These are phyloP conservation scores for Chlamydomonas sp. DNA, from an alignment of 139 green algal species.

Conservation along the genomic window DNA sequence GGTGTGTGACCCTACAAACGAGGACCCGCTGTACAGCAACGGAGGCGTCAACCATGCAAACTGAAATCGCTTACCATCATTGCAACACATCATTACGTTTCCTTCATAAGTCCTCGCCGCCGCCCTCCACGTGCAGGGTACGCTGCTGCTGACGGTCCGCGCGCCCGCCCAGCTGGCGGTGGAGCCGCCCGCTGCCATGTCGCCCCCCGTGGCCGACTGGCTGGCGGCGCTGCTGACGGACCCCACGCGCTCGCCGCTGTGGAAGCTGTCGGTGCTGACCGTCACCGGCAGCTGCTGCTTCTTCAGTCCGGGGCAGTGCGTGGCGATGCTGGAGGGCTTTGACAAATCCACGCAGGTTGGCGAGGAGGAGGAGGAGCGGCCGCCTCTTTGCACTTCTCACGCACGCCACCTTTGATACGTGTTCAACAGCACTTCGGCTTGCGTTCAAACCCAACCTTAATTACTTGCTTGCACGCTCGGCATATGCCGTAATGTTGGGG, in stretches of 20 bases:
- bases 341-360: neutral
- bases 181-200: constrained; percentile 3
- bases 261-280: constrained; percentile 50
- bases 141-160: constrained; percentile 21
- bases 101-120: too few relatives aligned
- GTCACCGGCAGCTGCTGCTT: constrained; percentile 44
- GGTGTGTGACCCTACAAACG: neutral
- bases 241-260: constrained; percentile 24
- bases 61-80: too few relatives aligned
- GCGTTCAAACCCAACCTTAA: too few relatives aligned
- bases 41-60: too few relatives aligned
- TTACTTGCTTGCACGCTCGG: too few relatives aligned
- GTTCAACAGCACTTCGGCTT: too few relatives aligned
- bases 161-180: constrained; percentile 30
- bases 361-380: too few relatives aligned
- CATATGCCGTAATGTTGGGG: too few relatives aligned
- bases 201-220: constrained; percentile 27
- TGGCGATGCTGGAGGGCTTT: constrained; percentile 27
- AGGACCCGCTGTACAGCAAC: too few relatives aligned
- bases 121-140: constrained; percentile 18
- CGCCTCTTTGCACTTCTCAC: too few relatives aligned
- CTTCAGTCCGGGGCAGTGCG: constrained; percentile 44
- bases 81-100: too few relatives aligned
- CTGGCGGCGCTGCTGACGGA: constrained; percentile 32
- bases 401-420: too few relatives aligned